Evolutionary conservation across 495 filamentous ascomycete species (phyloP), one percentile per base, ranked within the genome.

Genomic region (Hypomontagnella monticulosa): DNA sequence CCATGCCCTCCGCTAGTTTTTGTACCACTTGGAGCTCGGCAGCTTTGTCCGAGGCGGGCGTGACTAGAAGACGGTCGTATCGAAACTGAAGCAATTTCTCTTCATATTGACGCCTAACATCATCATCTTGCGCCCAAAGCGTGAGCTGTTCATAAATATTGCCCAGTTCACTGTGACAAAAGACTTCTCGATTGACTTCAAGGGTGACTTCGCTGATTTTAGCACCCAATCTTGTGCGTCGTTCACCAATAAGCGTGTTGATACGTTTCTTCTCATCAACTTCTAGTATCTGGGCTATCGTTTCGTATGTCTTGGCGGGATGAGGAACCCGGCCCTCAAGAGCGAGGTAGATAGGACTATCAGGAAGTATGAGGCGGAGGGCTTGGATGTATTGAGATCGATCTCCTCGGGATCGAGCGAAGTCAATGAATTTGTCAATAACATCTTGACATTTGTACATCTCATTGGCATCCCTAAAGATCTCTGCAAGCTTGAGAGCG

Each of bases 111-210:
- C 93, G 88, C 37, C 95, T 87, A 20, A 91, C 74, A 15, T 92
- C 90, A 69, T 98, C 95, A 71, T 97, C 92, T 43, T 85, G 86
- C 18, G 88, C 84, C 96, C 95, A 99, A 70, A 97, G 86, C 57
- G 96, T 90, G 37, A 97, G 84, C 40, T 91, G 82, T 33, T 85
- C 84, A 71, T 97, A 99, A 16, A 96, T 71, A 7, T 84, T 69
- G 68, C 91, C 91, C 33, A 99, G 75, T 52, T 85, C 75, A 76
- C 90, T 95, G 37, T 83, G 78, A 33, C 78, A 79, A 53, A 91
- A 85, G 4, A 97, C 88, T 71, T 98, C 96, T 8, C 89, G 82
- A 69, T 93, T 96, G 32, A 97, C 95, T 53, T 97, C 92, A 12
- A 85, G 68, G 0, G 88, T 95, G 32, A 97, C 93, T 56, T 96